Base-by-base conservation (phyloP, 495 filamentous ascomycete species). In the Stereocaulon alpinum region DNA sequence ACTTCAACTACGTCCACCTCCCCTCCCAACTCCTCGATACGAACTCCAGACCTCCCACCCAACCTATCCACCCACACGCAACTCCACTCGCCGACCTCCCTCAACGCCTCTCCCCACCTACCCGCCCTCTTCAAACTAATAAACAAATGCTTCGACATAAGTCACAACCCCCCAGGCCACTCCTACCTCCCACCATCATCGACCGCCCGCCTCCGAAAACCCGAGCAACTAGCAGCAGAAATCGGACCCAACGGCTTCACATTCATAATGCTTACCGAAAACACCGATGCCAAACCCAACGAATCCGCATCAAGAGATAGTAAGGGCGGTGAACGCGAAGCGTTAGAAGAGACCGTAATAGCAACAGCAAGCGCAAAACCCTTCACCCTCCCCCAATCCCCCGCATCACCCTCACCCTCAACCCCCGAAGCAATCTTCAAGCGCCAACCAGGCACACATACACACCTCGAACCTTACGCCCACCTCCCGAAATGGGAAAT, bases 71-170 rank as follows among this genome's bases (percentile, higher is more conserved):
- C 55, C 18, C 43, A 9, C 6, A 61, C 42, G 9, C 6, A n/a
- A 2, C 18, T 60, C 14, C 50, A 59, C 43, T 30, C 60, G n/a
- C 40, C 50, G 15, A 17, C 24, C 14, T 24, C 12, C 17, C 63
- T 65, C 22, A 32, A 30, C 17, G 1, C 40, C 12, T 59, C 55
- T 22, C 42, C 55, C 22, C 50, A 60, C 27, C 56, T 65, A 34
- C 43, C 63, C 0, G 41, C 44, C 37, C 56, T 67, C 49, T 65
- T 61, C 60, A 47, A 52, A 30, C 60, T 69, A 20, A 52, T 68
- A 29, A 62, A 60, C 34, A 37, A 50, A 15, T 42, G 61, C 32
- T 63, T 63, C 37, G 15, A 50, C 40, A 18, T 55, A 30, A 18
- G 55, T 18, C 64, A 66, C 61, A 58, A 34, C 20, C 14, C 40